Evolutionary conservation across 2,329 filamentous ascomycete genomes (phyloP), one percentile per base, ranked within the genome.

Genomic region (Fusarium sp.): DNA sequence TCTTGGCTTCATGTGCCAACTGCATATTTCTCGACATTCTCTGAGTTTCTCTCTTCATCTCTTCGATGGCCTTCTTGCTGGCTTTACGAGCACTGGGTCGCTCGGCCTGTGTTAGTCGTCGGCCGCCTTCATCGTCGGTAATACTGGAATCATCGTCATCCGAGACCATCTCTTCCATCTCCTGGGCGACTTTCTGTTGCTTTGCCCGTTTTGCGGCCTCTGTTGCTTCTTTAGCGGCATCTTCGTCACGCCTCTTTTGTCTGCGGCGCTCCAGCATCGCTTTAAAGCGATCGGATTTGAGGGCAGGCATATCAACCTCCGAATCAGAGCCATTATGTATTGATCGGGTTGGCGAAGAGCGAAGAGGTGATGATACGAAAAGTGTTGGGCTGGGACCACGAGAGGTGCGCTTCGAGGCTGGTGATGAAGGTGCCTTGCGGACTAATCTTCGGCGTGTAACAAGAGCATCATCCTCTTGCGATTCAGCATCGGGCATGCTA

Each of bases 31-130:
- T 90, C 75, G 90, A 92, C 84, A 99, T 90, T 36, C 96, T 91
- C 84, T 99, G 96, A 3, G 96, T 98, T 83, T 99, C 96, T 66
- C 94, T 90, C 77, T 93, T 93, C 92, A 99, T 98, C 76, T 98
- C 96, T 80, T 98, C 94, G 47, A 98, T 81, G 1, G 96, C 96
- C 83, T 95, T 98, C 84, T 96, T 98, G 85, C 95, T 96, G 1
- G 96, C 95, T 80, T 96, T 97, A 18, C 96, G 90, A 15, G 90
- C 66, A 38, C 69, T 88, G 10, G 94, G 92, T 8, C 92, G 90
- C 33, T 88, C 86, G 44, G 89, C 85, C 79, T 95, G 93, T 1
- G 92, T 93, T 49, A 96, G 84, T 70, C 86, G 90, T 48, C 86
- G 87, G n/a, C 88, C 91, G 45, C 85, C 89, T 33, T 90, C 90